These are phyloP conservation scores for Leishmania tropica DNA, from an alignment of 208 protist species.

Conservation along the genomic window DNA sequence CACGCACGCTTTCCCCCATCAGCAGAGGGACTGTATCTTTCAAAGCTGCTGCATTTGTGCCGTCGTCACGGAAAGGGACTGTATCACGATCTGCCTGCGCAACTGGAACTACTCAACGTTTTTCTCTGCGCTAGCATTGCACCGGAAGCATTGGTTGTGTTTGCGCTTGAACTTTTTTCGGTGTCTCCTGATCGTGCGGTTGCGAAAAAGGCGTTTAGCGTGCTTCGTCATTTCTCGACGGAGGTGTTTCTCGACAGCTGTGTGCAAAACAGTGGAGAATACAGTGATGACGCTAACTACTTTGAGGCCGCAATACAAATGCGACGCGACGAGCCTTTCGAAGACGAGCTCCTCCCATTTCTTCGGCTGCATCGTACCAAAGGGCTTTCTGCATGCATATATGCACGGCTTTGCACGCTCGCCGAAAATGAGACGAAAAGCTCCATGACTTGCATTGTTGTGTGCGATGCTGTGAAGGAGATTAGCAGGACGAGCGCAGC, in stretches of 20 bases:
- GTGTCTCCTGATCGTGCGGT: slow-evolving; percentile 15
- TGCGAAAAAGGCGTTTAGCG: slow-evolving; percentile 10
- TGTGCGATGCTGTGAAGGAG: slow-evolving; percentile 17
- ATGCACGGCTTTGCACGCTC: neutral
- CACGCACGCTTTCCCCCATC: slow-evolving; percentile 3
- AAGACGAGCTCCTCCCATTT: neutral
- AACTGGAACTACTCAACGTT: slow-evolving; percentile 20
- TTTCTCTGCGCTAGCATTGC: neutral
- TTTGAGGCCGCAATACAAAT: neutral
- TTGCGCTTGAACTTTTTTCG: slow-evolving; percentile 13
- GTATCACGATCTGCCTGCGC: slow-evolving; percentile 9
- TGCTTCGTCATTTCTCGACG: slow-evolving; percentile 1
- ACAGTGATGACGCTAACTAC: neutral
- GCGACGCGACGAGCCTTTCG: neutral
- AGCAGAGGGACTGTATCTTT: slow-evolving; percentile 13
- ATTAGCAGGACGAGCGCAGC: neutral
- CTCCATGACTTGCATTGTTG: neutral
- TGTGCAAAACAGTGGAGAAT: neutral
- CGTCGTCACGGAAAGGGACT: slow-evolving; percentile 21
- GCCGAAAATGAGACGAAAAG: neutral
- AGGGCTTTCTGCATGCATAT: neutral
- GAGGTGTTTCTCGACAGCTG: neutral
- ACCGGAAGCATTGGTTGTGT: slow-evolving; percentile 3
- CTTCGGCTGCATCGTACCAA: neutral
- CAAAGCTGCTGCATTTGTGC: slow-evolving; percentile 19